Conservation (phyloP, 768 basidiomycete species). For the Leccinellum luteum region DNA sequence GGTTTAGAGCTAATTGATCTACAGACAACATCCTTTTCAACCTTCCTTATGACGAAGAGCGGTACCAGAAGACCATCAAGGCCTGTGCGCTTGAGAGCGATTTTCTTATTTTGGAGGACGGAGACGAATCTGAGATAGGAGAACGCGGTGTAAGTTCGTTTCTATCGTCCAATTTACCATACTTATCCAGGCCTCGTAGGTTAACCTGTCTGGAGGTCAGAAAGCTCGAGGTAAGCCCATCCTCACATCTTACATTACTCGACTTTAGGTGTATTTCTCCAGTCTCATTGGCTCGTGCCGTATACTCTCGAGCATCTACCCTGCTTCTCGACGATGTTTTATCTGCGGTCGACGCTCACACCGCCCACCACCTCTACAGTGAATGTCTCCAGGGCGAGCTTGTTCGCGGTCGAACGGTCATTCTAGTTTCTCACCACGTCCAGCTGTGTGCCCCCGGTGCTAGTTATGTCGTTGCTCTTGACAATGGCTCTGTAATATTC, state of each 20-base stretch:
- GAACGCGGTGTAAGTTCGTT: constrained; percentile 64
- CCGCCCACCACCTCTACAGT: constrained; percentile 77
- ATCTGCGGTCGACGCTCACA: constrained; percentile 76
- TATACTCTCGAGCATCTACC: constrained; percentile 83
- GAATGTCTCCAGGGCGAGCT: constrained; percentile 80
- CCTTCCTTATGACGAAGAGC: constrained; percentile 65
- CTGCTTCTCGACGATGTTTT: constrained; percentile 84
- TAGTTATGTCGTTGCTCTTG: constrained; percentile 76
- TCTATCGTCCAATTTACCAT: not conserved
- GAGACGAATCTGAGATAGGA: constrained; percentile 85
- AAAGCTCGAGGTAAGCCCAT: constrained; percentile 56
- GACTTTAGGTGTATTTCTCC: not conserved
- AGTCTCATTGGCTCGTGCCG: constrained; percentile 80
- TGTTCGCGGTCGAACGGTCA: constrained; percentile 72
- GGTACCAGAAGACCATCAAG: constrained; percentile 77
- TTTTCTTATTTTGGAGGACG: constrained; percentile 81
- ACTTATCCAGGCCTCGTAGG: constrained; percentile 16
- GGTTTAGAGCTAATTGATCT: constrained; percentile 32
- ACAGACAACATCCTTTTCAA: constrained; percentile 77
- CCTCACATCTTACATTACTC: not conserved
- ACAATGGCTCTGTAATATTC: constrained; percentile 67
- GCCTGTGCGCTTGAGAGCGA: constrained; percentile 73
- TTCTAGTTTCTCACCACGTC: constrained; percentile 94
- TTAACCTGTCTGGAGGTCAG: constrained; percentile 50
- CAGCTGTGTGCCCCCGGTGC: constrained; percentile 83